phyloP scores from a whole-genome alignment of 495 filamentous ascomycete species.

The Penicillium cataractarum region DNA sequence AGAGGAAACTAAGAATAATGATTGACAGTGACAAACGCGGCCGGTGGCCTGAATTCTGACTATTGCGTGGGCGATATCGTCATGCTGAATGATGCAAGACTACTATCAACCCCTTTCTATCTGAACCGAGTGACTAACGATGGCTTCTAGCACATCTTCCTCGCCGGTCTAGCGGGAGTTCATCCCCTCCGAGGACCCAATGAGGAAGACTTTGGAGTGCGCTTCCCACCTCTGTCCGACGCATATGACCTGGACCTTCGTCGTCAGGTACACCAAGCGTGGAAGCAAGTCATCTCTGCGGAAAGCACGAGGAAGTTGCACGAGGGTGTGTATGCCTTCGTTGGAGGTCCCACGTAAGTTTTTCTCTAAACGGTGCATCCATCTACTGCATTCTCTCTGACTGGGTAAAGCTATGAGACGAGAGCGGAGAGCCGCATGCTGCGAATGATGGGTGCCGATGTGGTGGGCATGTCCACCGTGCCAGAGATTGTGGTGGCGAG shows the following conservation, averaged over 20 bases:
- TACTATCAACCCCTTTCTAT: neutral
- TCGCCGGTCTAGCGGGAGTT: constrained; percentile 69
- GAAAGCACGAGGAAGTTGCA: constrained; percentile 56
- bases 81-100: constrained; percentile 67
- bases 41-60: constrained; percentile 69
- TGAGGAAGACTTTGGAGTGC: constrained; percentile 64
- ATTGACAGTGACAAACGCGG: constrained; percentile 70
- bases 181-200: constrained; percentile 77
- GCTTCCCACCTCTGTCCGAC: constrained; percentile 75
- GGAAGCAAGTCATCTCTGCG: constrained; percentile 52
- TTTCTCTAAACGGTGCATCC: neutral
- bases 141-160: constrained; percentile 64
- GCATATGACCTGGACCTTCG: constrained; percentile 75
- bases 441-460: constrained; percentile 64
- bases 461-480: constrained; percentile 81
- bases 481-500: constrained; percentile 77
- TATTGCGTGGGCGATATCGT: constrained; percentile 76
- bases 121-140: neutral
- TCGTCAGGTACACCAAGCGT: constrained; percentile 61
- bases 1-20: constrained; percentile 15
- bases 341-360: constrained; percentile 68
- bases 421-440: constrained; percentile 79
- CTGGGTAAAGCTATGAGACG: constrained; percentile 66
- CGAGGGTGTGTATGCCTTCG: constrained; percentile 78
- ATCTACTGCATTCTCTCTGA: constrained; percentile 5